Evolutionary conservation across 1,284 basidiomycete genomes (phyloP).

Genomic region (Naganishia sp.): DNA sequence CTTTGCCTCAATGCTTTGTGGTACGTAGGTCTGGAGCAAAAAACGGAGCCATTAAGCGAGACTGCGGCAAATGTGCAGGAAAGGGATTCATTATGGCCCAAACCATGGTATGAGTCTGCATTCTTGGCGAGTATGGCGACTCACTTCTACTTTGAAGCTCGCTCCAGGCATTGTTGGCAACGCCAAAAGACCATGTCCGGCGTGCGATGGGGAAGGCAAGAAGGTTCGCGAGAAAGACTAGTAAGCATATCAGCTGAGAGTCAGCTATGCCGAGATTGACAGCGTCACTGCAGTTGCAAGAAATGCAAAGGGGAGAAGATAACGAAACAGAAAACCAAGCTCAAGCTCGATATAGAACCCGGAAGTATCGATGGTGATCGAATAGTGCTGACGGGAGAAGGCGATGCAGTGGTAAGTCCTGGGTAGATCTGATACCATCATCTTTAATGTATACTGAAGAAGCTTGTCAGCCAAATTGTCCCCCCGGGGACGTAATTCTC

Average conservation of each 20-base stretch:
- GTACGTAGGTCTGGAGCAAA: conserved; percentile 71
- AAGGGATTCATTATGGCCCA: conserved; percentile 56
- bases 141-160: conserved; percentile 38
- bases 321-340: conserved; percentile 80
- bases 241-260: conserved; percentile 53
- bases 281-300: conserved; percentile 69
- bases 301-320: conserved; percentile 89
- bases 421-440: too few relatives aligned
- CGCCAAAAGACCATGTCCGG: conserved; percentile 63
- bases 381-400: conserved; percentile 84
- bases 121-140: background rate
- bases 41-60: conserved; percentile 74
- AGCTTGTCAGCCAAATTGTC: conserved; percentile 66
- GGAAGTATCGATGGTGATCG: conserved; percentile 84
- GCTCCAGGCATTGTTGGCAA: conserved; percentile 55
- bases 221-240: conserved; percentile 85
- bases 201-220: conserved; percentile 77
- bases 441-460: too few relatives aligned
- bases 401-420: conserved; percentile 75
- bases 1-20: background rate
- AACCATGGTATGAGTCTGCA: conserved; percentile 42
- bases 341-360: conserved; percentile 80
- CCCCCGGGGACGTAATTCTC: conserved; percentile 86
- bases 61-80: conserved; percentile 80
- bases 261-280: background rate